Evolutionary conservation across 2,329 filamentous ascomycete species (phyloP), one percentile per base, ranked within the genome.

Genomic region (Sclerotinia minor): DNA sequence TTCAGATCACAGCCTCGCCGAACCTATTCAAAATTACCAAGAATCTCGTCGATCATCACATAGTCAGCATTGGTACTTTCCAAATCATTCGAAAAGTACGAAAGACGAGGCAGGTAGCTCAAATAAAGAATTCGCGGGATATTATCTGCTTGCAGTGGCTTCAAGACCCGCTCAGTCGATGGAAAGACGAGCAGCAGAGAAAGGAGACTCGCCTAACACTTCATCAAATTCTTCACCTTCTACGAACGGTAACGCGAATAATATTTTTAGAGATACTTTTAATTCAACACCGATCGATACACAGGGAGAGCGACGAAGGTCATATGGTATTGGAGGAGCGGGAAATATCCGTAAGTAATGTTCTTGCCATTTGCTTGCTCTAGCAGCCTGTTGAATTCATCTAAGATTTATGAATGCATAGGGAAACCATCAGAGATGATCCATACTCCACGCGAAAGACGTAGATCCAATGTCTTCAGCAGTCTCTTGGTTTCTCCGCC

Each of bases 271-370:
- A 8, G 61, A 29, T 8, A 54, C 19, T 5, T 32, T 55, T 55
- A 52, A 35, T 9, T 24, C 63, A 2, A 17, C 29, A n/a, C 9
- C 61, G 17, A n/a, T 21, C 6, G 24, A 44, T 13, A 15, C 6
- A 55, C 61, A 29, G 24, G 24, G 19, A 26, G 66, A 76, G 61
- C 66, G 60, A 59, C 72, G 69, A 55, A 73, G 68, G 67, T 76
- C 75, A 67, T 74, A 71, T 72, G 75, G 75, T 5, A 76, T 76
- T 69, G 75, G 75, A 44, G 75, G 75, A 0, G 75, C 75, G 5
- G 75, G 75, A 5, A 77, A 77, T 70, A 76, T 76, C 53, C 72
- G 75, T 77, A 67, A 29, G 72, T 70, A 29, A 41, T 35, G 50
- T 63, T 32, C 5, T 19, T 11, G 5, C 1, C 35, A 1, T 32